These are phyloP conservation scores for Chlorophyllum brunneum DNA, from an alignment of 768 basidiomycete species.

Conservation along the genomic window DNA sequence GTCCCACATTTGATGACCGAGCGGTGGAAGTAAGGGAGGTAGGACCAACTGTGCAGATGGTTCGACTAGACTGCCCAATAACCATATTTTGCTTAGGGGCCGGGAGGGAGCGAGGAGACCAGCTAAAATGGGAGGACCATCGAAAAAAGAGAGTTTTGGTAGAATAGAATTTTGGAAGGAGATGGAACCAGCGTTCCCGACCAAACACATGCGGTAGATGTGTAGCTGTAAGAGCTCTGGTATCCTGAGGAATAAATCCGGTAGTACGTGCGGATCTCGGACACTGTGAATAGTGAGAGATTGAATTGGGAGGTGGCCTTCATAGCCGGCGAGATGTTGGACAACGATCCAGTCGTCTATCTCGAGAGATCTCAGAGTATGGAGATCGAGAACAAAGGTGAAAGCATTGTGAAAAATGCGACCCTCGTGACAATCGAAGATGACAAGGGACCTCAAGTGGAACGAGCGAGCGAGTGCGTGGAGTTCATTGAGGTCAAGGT, in stretches of 20 bases:
- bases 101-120: neutral
- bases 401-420: neutral
- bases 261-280: neutral
- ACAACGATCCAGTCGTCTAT: constrained; percentile 1
- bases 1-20: neutral
- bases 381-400: neutral
- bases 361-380: neutral
- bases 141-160: constrained; percentile 3
- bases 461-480: neutral
- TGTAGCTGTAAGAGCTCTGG: constrained; percentile 1
- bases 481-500: neutral
- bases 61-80: neutral
- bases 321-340: neutral
- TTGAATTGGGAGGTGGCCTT: neutral
- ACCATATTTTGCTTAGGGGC: constrained; percentile 1
- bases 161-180: neutral
- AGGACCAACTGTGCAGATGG: neutral
- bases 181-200: neutral
- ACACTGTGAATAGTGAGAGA: neutral
- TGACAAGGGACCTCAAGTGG: neutral
- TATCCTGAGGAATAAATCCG: neutral
- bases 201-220: neutral
- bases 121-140: constrained; percentile 3
- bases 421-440: neutral
- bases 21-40: neutral